Evolutionary conservation across 225 moss, liverwort and hornwort species (phyloP).

Genomic region (Pleurozium schreberi): DNA sequence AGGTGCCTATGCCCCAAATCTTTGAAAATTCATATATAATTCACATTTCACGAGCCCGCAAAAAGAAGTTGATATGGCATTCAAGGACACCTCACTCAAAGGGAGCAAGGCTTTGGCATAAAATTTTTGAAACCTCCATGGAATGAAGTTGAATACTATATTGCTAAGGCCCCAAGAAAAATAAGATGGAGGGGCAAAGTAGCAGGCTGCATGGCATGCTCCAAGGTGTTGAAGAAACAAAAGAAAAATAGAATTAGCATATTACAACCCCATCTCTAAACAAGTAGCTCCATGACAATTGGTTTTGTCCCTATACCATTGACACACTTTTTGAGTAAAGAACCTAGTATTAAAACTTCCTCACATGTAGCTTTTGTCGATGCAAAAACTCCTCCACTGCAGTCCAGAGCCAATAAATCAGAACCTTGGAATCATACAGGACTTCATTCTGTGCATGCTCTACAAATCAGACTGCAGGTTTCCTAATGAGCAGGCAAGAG

Average conservation of each 20-base stretch:
- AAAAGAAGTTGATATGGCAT: no score
- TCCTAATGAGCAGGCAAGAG: background rate
- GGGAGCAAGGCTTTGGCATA: fast-evolving
- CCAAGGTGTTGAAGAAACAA: background rate
- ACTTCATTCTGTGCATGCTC: background rate
- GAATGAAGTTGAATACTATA: background rate
- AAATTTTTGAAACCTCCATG: fast-evolving
- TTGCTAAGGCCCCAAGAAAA: background rate
- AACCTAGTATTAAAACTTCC: background rate
- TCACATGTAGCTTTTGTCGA: background rate
- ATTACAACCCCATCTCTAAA: background rate
- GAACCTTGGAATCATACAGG: background rate
- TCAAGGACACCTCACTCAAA: fast-evolving
- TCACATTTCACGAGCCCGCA: no score
- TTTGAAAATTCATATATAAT: no score
- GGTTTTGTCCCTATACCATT: background rate
- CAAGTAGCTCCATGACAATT: background rate
- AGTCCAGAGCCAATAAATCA: background rate
- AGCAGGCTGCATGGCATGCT: fast-evolving
- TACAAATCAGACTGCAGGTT: background rate
- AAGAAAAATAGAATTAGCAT: background rate
- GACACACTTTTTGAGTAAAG: background rate
- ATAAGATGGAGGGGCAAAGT: background rate
- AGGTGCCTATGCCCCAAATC: no score
- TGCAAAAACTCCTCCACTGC: background rate